Conservation (phyloP, 768 basidiomycete genomes). For the Cystobasidiopsis lactophilus region DNA sequence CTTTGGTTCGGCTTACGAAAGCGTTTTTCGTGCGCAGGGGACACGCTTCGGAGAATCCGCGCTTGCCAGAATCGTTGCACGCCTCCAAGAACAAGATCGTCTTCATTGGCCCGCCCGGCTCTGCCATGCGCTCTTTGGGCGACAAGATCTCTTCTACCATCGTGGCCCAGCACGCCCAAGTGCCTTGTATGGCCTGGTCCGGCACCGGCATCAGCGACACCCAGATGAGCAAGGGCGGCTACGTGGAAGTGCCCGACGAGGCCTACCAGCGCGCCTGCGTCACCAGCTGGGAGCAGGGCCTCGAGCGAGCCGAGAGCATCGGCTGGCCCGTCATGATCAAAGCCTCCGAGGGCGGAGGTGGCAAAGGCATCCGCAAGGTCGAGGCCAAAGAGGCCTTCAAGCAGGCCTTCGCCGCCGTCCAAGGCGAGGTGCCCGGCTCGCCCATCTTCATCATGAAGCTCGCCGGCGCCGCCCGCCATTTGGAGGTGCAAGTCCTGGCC, state of each 20-base stretch:
- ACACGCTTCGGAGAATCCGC: constrained; percentile 95
- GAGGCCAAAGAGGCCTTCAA: constrained; percentile 68
- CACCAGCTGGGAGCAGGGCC: constrained; percentile 61
- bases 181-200: constrained; percentile 98
- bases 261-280: constrained; percentile 79
- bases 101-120: constrained; percentile 96
- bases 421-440: constrained; percentile 91
- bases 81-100: constrained; percentile 88
- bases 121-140: constrained; percentile 93
- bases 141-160: constrained; percentile 99
- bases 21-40: constrained; percentile 33
- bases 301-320: constrained; percentile 60
- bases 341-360: constrained; percentile 95
- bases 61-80: constrained; percentile 76
- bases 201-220: constrained; percentile 85
- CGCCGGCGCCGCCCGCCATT: constrained; percentile 84
- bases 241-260: constrained; percentile 78
- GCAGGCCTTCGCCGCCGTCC: constrained; percentile 80
- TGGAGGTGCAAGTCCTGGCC: constrained; percentile 93
- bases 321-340: constrained; percentile 99
- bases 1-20: not conserved
- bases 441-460: constrained; percentile 99
- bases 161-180: constrained; percentile 85
- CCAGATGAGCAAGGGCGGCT: constrained; percentile 57
- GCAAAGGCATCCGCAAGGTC: constrained; percentile 95